Percentiles rank a stretch among this genome's conserved stretches.
phyloP scores from a whole-genome alignment of 1,284 basidiomycete genomes.

The Xerocomus amazonicus region DNA sequence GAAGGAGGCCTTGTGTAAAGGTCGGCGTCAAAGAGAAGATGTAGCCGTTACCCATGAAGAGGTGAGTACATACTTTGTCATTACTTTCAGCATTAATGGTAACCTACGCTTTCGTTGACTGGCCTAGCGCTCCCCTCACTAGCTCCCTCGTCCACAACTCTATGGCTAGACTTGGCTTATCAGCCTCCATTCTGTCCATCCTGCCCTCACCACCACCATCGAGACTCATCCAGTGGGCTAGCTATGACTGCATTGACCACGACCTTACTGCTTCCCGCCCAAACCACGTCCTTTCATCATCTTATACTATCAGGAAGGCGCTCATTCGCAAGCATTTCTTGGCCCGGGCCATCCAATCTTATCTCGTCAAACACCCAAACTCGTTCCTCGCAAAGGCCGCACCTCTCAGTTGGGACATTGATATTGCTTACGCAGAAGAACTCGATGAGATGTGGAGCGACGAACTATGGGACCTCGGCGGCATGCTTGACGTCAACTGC shows the following conservation, averaged over 20 bases:
- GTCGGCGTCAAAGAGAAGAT: conserved; percentile 73
- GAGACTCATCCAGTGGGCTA: conserved; percentile 67
- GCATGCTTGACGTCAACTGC: conserved; percentile 47
- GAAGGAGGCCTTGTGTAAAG: conserved; percentile 77
- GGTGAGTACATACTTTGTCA: neutral
- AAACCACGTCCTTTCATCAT: conserved; percentile 65
- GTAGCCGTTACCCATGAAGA: conserved; percentile 55
- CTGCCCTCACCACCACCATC: conserved; percentile 21
- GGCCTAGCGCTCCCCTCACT: conserved; percentile 79
- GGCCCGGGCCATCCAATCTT: conserved; percentile 72
- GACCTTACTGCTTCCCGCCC: conserved; percentile 55
- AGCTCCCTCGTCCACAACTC: conserved; percentile 63
- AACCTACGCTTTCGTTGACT: conserved; percentile 49
- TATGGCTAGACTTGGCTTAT: conserved; percentile 41
- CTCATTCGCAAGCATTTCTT: conserved; percentile 96
- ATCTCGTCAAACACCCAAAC: conserved; percentile 67
- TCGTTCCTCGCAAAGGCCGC: conserved; percentile 54
- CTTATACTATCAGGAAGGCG: conserved; percentile 88
- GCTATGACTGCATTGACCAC: conserved; percentile 83
- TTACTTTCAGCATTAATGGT: neutral
- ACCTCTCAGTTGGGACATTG: conserved; percentile 85
- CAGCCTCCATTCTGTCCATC: conserved; percentile 29
- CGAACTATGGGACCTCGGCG: conserved; percentile 86
- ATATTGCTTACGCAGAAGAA: conserved; percentile 91
- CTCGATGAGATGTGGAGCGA: conserved; percentile 92